phyloP scores from a whole-genome alignment of 2,329 filamentous ascomycete genomes.

The Colletotrichum somersetense region DNA sequence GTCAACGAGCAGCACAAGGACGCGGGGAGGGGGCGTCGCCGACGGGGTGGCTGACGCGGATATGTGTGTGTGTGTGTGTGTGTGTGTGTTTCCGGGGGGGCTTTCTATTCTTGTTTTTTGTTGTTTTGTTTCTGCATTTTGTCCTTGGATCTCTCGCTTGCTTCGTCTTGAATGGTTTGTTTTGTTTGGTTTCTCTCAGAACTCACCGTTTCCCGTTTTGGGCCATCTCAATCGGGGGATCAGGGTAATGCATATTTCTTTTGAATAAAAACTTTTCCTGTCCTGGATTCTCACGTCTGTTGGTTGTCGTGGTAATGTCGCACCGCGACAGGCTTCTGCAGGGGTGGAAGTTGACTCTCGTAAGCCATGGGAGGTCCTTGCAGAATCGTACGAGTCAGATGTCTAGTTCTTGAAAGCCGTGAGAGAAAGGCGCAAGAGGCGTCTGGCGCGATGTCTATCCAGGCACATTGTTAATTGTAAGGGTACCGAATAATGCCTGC shows the following conservation, averaged over 20 bases:
- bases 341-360: no score
- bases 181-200: neutral
- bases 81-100: neutral
- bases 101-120: neutral
- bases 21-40: neutral
- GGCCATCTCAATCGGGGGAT: neutral
- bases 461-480: no score
- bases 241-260: neutral
- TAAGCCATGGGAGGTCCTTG: no score
- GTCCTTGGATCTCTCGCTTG: neutral
- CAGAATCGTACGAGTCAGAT: no score
- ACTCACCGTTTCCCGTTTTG: neutral
- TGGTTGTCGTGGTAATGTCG: no score
- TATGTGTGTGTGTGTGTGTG: no score
- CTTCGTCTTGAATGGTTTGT: neutral
- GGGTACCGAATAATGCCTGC: no score
- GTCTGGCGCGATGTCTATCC: no score
- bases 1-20: neutral
- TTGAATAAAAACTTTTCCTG: neutral
- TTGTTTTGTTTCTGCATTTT: neutral
- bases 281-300: neutral
- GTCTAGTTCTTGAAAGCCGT: no score
- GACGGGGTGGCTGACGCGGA: neutral
- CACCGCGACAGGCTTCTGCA: no score
- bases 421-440: no score